These are phyloP conservation scores for Articulospora tetracladia DNA, from an alignment of 495 filamentous ascomycete species.

Conservation along the genomic window DNA sequence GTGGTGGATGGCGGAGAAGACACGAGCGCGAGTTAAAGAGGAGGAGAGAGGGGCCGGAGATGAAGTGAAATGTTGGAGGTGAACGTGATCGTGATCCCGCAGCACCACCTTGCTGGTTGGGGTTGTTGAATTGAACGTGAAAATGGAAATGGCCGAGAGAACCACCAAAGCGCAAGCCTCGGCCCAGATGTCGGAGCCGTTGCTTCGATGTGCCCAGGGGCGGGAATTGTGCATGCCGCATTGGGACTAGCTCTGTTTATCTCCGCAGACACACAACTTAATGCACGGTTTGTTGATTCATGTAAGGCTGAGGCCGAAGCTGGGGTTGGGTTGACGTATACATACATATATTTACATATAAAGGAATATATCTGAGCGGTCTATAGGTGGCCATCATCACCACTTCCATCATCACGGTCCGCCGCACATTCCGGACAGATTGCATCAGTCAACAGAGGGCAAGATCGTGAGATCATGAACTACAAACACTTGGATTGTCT, in stretches of 20 bases:
- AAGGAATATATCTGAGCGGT: too few species aligned
- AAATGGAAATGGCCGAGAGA: neutral
- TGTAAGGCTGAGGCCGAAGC: too few species aligned
- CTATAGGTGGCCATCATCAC: too few species aligned
- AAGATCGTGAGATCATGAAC: too few species aligned
- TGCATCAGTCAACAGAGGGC: too few species aligned
- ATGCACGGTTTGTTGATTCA: neutral
- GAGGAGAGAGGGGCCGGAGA: neutral
- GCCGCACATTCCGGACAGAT: too few species aligned
- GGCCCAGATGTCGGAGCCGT: neutral
- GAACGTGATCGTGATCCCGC: conserved; percentile 1
- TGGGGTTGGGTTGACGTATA: too few species aligned
- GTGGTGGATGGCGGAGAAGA: conserved; percentile 1
- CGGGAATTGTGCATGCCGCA: neutral
- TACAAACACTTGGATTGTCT: too few species aligned
- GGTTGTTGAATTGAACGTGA: conserved; percentile 12
- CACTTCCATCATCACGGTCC: too few species aligned
- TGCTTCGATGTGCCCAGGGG: neutral
- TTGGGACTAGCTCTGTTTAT: neutral
- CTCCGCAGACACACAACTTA: neutral
- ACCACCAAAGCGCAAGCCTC: conserved; percentile 13
- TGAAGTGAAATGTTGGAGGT: conserved; percentile 2
- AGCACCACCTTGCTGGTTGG: conserved; percentile 2
- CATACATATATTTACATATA: too few species aligned
- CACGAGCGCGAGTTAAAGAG: neutral